A percentile compares a stretch with the other conserved stretches of the same genome.
Conservation (phyloP, 108 stramenopile species). For the Skeletonema potamos region DNA sequence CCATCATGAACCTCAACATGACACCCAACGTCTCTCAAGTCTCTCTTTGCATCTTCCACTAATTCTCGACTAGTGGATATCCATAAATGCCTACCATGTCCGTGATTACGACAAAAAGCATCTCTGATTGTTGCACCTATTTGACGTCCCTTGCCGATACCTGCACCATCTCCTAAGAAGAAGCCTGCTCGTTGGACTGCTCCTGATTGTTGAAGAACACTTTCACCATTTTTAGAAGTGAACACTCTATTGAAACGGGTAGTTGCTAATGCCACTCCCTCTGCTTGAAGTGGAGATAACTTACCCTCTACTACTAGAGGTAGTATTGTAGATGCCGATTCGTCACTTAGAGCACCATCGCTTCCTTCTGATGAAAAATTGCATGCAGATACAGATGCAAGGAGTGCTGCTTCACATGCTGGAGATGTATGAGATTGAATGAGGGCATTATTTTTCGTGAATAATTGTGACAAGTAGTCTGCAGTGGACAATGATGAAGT, state of each 20-base stretch:
- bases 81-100: conserved; percentile 60
- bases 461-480: background rate
- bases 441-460: background rate
- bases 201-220: conserved; percentile 4
- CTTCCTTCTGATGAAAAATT: background rate
- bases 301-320: conserved; percentile 19
- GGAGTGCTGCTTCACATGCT: conserved; percentile 54
- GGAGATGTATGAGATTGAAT: conserved; percentile 48
- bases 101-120: conserved; percentile 41
- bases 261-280: conserved; percentile 57
- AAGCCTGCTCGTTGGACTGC: conserved; percentile 51
- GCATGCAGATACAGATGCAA: conserved; percentile 39
- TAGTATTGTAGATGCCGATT: conserved; percentile 21
- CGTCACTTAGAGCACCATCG: conserved; percentile 19
- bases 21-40: conserved; percentile 53
- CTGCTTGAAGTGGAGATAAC: conserved; percentile 63
- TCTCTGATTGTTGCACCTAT: conserved; percentile 58
- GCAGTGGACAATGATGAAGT: background rate
- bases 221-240: conserved; percentile 2
- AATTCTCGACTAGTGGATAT: conserved; percentile 57
- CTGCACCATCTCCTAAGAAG: conserved; percentile 89
- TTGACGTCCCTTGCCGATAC: conserved; percentile 82
- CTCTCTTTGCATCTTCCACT: conserved; percentile 57
- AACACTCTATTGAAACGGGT: conserved; percentile 44
- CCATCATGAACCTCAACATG: conserved; percentile 50